A percentile compares a stretch with the other conserved stretches of the same genome.
Evolutionary conservation across 805 yeast genomes (phyloP).

Genomic region (Metschnikowia vanudenii): DNA sequence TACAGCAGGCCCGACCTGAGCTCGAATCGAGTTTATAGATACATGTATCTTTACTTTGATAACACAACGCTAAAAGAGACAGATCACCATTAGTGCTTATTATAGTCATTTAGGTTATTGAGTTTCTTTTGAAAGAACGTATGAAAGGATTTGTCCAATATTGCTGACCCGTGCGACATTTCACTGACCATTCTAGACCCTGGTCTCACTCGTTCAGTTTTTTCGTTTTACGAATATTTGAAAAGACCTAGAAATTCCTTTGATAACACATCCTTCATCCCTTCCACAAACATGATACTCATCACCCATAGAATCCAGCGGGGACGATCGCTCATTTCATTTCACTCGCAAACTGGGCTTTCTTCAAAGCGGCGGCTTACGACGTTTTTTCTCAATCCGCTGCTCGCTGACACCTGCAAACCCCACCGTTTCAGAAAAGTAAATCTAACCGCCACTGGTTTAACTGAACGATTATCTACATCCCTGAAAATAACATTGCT

Average conservation of each 20-base stretch:
- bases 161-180: background rate
- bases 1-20: background rate
- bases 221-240: background rate
- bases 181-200: background rate
- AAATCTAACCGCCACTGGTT: background rate
- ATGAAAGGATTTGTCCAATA: background rate
- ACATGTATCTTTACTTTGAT: background rate
- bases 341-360: conserved; percentile 4
- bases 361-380: conserved; percentile 5
- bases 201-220: background rate
- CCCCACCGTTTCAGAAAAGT: background rate
- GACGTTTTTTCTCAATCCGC: conserved; percentile 3
- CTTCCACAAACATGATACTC: background rate
- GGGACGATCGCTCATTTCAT: background rate
- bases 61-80: background rate
- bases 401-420: conserved; percentile 3
- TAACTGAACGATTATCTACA: background rate
- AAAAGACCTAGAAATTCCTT: background rate
- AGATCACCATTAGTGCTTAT: too few relatives aligned
- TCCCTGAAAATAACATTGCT: background rate
- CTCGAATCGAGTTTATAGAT: background rate
- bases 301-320: background rate
- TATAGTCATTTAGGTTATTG: background rate
- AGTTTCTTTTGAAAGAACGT: too few relatives aligned
- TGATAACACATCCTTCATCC: background rate